Conservation (phyloP, 2,329 filamentous ascomycete genomes). For the Epichloe hybrida region DNA sequence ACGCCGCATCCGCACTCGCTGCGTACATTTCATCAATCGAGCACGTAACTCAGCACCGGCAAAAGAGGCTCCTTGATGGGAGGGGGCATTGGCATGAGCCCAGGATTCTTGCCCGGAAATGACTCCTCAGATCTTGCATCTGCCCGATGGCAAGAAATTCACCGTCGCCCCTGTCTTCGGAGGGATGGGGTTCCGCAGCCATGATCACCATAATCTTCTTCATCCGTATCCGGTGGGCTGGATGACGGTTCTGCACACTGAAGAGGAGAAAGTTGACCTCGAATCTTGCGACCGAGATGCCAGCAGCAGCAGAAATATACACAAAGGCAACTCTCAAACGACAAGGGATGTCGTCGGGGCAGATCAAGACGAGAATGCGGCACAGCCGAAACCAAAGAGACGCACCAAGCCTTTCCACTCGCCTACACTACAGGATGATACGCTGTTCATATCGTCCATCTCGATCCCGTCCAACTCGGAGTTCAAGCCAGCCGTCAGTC, state of each 20-base stretch:
- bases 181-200: conserved; percentile 79
- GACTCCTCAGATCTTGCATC: conserved; percentile 40
- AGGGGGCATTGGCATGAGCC: too few species aligned
- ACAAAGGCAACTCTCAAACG: not conserved
- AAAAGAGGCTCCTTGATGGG: not conserved
- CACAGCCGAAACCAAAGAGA: conserved; percentile 13
- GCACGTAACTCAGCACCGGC: not conserved
- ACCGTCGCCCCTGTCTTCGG: conserved; percentile 77
- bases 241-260: conserved; percentile 75
- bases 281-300: conserved; percentile 2
- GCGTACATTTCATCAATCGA: too few species aligned
- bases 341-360: not conserved
- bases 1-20: too few species aligned
- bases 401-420: conserved; percentile 38
- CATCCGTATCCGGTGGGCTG: conserved; percentile 73
- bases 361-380: conserved; percentile 12
- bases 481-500: conserved; percentile 66
- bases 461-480: conserved; percentile 70
- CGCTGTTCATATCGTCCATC: conserved; percentile 82
- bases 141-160: conserved; percentile 80
- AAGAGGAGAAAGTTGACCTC: conserved; percentile 22
- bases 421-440: conserved; percentile 68
- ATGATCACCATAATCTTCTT: conserved; percentile 55
- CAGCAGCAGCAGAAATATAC: not conserved
- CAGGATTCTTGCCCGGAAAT: conserved; percentile 10